Evolutionary conservation across 176 grass and related monocot genomes (phyloP).

Genomic region (Paspalum notatum): DNA sequence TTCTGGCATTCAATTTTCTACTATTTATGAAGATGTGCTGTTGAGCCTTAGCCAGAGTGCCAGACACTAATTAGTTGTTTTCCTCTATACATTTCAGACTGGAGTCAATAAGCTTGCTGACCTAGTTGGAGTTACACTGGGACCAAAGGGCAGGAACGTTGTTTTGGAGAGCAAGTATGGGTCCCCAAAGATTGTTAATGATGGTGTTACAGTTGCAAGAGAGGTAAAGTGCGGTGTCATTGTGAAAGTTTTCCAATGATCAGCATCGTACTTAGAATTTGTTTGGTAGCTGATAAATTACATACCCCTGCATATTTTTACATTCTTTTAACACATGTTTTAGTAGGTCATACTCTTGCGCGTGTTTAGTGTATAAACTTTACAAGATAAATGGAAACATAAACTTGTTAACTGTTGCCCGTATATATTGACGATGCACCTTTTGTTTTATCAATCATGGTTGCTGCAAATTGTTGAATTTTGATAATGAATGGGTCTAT

Average conservation of each 20-base stretch:
- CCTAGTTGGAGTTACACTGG: slow-evolving; percentile 87
- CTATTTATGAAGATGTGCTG: background rate
- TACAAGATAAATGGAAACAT: slow-evolving; percentile 3
- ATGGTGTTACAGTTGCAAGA: slow-evolving; percentile 68
- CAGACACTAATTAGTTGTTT: background rate
- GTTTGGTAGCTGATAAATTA: slow-evolving; percentile 2
- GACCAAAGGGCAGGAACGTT: slow-evolving; percentile 96
- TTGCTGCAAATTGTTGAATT: background rate
- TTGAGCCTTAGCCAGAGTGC: background rate
- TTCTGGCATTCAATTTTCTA: background rate
- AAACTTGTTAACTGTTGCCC: slow-evolving; percentile 1
- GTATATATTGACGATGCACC: background rate
- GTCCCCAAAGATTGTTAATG: slow-evolving; percentile 92
- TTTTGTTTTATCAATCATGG: slow-evolving; percentile 3
- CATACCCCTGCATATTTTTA: background rate
- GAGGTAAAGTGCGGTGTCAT: slow-evolving; percentile 43
- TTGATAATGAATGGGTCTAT: background rate
- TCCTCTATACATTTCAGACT: slow-evolving; percentile 44
- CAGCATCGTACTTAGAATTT: slow-evolving; percentile 1
- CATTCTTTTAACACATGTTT: background rate
- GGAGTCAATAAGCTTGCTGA: slow-evolving; percentile 93
- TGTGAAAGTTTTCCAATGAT: background rate
- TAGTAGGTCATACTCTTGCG: background rate
- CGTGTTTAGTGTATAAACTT: background rate
- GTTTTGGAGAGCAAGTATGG: slow-evolving; percentile 97